Base-by-base conservation (phyloP, 2,329 filamentous ascomycete genomes). In the Colletotrichum truncatum region DNA sequence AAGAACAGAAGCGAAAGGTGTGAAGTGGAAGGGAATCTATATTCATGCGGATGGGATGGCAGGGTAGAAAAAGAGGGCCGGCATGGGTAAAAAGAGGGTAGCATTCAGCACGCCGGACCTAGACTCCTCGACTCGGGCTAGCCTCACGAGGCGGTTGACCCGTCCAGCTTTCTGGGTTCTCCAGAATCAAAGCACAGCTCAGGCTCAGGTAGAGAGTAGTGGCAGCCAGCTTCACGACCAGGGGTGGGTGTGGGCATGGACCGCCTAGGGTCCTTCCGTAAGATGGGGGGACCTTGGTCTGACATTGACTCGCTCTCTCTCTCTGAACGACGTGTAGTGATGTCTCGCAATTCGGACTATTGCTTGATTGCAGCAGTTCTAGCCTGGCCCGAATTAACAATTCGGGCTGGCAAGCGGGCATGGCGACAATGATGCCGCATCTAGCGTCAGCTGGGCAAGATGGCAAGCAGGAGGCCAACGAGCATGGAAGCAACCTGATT, bases 261-360 rank as follows among this genome's bases (percentile, higher is more conserved):
- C 56, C 26, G 28, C 49, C 26, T 41, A 65, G 34, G 49, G 53
- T 30, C 41, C 25, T 34, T 11, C 41, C 14, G 32, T 21, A 18
- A 34, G 30, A 55, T 34, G 34, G 46, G 26, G 34, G 21, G 18
- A 12, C 8, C 39, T 25, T 18, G 28, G 21, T n/a, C 46, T 34
- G 32, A 54, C 52, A 53, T 49, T 39, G 61, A 61, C 39, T 48
- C 46, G 56, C 56, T 53, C 61, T 54, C 48, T 46, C 6, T 41
- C 38, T n/a, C 25, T 41, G 48, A 32, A 59, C 48, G 61, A 51
- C 28, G 36, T 41, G 49, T 18, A 41, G 36, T 46, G 34, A 62
- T 65, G 62, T 65, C 62, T 65, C 49, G 57, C 41, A 62, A 41
- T 51, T 55, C 57, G 36, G 49, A 65, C 57, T 65, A 62, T 65